phyloP scores from a whole-genome alignment of 2,329 filamentous ascomycete species.

The Fusarium vanettenii region DNA sequence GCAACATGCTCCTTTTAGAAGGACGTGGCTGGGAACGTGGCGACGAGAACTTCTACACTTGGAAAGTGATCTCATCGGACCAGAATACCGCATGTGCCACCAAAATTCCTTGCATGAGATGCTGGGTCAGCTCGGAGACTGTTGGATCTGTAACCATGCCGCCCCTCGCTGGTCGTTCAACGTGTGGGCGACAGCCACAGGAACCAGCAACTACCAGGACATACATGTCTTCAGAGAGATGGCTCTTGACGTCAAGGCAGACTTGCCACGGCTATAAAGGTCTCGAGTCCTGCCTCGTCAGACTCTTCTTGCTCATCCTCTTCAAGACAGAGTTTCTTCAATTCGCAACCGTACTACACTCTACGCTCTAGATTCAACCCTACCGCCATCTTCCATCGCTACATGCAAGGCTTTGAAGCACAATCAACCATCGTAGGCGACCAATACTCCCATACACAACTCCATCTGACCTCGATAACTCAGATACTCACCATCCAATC shows the following conservation, averaged over 20 bases:
- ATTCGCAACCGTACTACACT: neutral
- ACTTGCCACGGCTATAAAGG: constrained; percentile 21
- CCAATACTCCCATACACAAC: neutral
- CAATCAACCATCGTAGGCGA: constrained; percentile 4
- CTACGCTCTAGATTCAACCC: neutral
- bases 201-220: neutral
- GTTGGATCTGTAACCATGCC: constrained; percentile 18
- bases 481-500: neutral
- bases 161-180: neutral
- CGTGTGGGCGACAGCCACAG: constrained; percentile 11
- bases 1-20: constrained; percentile 35
- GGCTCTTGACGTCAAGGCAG: neutral
- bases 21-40: constrained; percentile 5
- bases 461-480: neutral
- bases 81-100: neutral
- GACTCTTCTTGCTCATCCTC: neutral
- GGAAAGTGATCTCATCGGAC: constrained; percentile 18
- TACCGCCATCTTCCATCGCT: neutral
- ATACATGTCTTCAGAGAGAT: neutral
- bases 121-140: neutral
- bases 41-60: constrained; percentile 1
- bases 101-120: constrained; percentile 15
- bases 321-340: neutral
- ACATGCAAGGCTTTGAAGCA: neutral
- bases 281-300: neutral